Evolutionary conservation across 768 basidiomycete genomes (phyloP).

Genomic region (Phaffia australis): DNA sequence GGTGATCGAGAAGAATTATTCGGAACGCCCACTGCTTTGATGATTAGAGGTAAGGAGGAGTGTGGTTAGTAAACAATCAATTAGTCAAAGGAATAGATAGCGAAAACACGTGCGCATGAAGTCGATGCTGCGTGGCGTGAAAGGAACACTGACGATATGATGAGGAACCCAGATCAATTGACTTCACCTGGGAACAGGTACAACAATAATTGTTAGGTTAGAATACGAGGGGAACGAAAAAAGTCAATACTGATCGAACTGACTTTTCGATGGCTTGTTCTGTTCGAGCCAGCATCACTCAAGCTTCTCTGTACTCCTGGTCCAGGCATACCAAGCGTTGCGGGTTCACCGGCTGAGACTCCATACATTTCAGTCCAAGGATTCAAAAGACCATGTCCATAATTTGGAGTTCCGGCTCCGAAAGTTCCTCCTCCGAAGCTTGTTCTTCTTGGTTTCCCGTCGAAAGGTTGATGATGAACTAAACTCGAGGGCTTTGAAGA

Average conservation of each 20-base stretch:
- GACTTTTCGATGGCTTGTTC: conserved; percentile 18
- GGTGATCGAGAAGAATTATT: not conserved
- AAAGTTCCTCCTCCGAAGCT: conserved; percentile 14
- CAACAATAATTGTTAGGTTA: not conserved
- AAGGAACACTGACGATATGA: not conserved
- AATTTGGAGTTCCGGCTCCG: conserved; percentile 18
- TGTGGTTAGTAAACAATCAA: too few relatives aligned
- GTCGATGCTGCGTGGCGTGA: not conserved
- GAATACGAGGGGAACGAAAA: not conserved
- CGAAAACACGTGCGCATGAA: conserved; percentile 8
- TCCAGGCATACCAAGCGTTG: not conserved
- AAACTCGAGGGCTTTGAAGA: too few relatives aligned
- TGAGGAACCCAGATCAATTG: conserved; percentile 8
- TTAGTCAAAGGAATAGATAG: not conserved
- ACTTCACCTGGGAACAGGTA: conserved; percentile 3
- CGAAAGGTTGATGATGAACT: too few relatives aligned
- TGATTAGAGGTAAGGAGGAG: not conserved
- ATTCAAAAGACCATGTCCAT: conserved; percentile 13
- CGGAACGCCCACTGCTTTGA: not conserved
- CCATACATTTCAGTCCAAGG: conserved; percentile 9
- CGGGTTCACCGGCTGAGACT: not conserved
- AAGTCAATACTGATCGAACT: not conserved
- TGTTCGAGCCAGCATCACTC: conserved; percentile 12
- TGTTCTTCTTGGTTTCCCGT: not conserved
- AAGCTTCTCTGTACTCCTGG: conserved; percentile 11